Percentiles rank a stretch among this genome's conserved stretches.
Evolutionary conservation across 2,329 filamentous ascomycete species (phyloP).

Genomic region (Alternaria sp.): DNA sequence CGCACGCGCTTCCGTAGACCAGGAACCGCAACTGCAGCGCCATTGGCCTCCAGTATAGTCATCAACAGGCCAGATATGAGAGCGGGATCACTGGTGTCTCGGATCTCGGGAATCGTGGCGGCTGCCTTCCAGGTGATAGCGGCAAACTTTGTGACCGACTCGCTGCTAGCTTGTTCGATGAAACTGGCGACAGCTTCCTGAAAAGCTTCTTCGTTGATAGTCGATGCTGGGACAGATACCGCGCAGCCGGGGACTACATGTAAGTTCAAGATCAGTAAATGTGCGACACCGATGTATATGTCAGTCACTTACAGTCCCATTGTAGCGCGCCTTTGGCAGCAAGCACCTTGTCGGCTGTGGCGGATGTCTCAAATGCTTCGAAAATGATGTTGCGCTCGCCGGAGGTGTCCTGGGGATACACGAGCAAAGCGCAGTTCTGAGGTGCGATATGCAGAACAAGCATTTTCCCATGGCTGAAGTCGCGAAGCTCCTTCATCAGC

Average conservation of each 20-base stretch:
- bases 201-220: slow-evolving; percentile 53
- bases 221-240: slow-evolving; percentile 53
- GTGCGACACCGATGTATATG: not conserved
- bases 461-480: slow-evolving; percentile 23
- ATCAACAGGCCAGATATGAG: slow-evolving; percentile 67
- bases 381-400: slow-evolving; percentile 51
- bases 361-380: slow-evolving; percentile 67
- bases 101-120: slow-evolving; percentile 56
- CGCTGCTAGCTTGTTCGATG: slow-evolving; percentile 62
- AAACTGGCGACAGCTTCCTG: slow-evolving; percentile 58
- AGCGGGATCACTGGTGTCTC: slow-evolving; percentile 64
- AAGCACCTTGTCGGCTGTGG: slow-evolving; percentile 60
- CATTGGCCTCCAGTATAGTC: slow-evolving; percentile 64
- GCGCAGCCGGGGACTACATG: slow-evolving; percentile 59
- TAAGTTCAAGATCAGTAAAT: not conserved
- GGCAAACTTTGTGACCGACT: slow-evolving; percentile 61
- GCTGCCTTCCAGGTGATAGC: slow-evolving; percentile 61
- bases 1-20: slow-evolving; percentile 64
- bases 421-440: slow-evolving; percentile 58
- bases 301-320: slow-evolving; percentile 55
- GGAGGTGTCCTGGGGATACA: slow-evolving; percentile 38
- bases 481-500: slow-evolving; percentile 25
- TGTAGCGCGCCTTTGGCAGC: slow-evolving; percentile 58
- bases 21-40: slow-evolving; percentile 45
- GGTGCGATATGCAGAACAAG: slow-evolving; percentile 55